Percentiles rank a stretch among this genome's conserved stretches.
phyloP scores from a whole-genome alignment of 306 rosid genomes.

The Biancaea sappan region DNA sequence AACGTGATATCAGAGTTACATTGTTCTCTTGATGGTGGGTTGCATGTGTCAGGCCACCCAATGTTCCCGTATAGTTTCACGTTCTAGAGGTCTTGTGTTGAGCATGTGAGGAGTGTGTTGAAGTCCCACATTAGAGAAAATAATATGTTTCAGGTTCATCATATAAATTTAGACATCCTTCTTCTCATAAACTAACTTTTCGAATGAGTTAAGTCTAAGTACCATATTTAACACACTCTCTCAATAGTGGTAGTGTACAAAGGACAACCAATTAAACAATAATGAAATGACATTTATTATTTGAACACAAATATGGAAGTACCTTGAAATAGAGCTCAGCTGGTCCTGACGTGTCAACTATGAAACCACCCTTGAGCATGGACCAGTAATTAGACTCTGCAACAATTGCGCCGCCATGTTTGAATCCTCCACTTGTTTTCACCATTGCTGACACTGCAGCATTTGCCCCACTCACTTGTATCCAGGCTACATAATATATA shows the following conservation, averaged over 20 bases:
- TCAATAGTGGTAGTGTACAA: too few species aligned
- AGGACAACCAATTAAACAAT: background rate
- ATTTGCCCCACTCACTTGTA: constrained; percentile 51
- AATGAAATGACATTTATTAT: background rate
- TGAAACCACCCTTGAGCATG: constrained; percentile 80
- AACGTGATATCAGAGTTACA: too few species aligned
- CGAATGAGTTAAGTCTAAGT: too few species aligned
- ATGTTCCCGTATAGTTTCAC: too few species aligned
- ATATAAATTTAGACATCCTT: background rate
- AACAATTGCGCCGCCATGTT: constrained; percentile 45
- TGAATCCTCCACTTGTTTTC: constrained; percentile 45
- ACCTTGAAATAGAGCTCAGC: constrained; percentile 73
- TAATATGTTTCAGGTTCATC: too few species aligned
- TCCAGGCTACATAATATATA: constrained; percentile 49
- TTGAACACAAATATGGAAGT: background rate
- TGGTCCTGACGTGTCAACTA: constrained; percentile 46
- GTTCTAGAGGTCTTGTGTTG: too few species aligned
- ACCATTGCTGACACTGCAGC: constrained; percentile 49
- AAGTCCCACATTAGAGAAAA: too few species aligned
- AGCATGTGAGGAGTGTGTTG: too few species aligned
- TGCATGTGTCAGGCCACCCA: too few species aligned
- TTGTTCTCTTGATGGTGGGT: too few species aligned
- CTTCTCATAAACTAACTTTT: too few species aligned
- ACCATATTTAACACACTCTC: too few species aligned
- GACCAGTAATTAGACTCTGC: constrained; percentile 72